Evolutionary conservation across 2,329 filamentous ascomycete species (phyloP), one percentile per base, ranked within the genome.

Genomic region (Microthyrium microscopicum): DNA sequence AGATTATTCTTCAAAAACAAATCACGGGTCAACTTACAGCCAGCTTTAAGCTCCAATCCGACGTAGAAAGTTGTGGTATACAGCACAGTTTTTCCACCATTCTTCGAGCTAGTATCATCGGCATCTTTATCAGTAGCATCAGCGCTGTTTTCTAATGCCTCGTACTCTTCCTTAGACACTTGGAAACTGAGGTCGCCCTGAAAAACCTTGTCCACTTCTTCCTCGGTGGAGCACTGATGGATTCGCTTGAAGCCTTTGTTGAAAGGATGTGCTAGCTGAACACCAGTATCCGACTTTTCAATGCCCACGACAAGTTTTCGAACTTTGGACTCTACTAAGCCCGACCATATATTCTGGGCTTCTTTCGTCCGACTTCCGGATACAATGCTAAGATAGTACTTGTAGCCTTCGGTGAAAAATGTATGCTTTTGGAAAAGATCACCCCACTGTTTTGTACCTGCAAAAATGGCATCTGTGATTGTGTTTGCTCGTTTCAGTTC

Each of bases 1-100:
- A 58, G 55, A 22, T 35, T 8, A 8, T 11, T 28, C 20, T 6
- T 19, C 20, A n/a, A 4, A 26, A 20, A 5, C 21, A 8, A 4
- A 20, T 20, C 2, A 26, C 8, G 9, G 5, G 27, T 13, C 13
- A 34, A 29, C 28, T 29, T 28, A 60, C 20, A 17, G 16, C 29
- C 24, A 61, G 76, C 69, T 24, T 67, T 66, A 35, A 94, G 58
- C 45, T 87, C 78, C 30, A 95, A 65, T 22, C 89, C 89, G 48
- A 98, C 83, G 51, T 95, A 98, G 53, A 85, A 87, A 1, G 85
- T 94, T 17, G 83, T 84, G 0, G 87, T 95, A 51, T 81, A 92
- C 19, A 95, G 58, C 29, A 57, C 54, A 39, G 59, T 55, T 18
- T 59, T 31, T 12, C 26, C 34, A 5, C 27, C 34, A 6, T 31